Base-by-base conservation (phyloP, 2,329 filamentous ascomycete species). In the Proliferodiscus dingleyae region DNA sequence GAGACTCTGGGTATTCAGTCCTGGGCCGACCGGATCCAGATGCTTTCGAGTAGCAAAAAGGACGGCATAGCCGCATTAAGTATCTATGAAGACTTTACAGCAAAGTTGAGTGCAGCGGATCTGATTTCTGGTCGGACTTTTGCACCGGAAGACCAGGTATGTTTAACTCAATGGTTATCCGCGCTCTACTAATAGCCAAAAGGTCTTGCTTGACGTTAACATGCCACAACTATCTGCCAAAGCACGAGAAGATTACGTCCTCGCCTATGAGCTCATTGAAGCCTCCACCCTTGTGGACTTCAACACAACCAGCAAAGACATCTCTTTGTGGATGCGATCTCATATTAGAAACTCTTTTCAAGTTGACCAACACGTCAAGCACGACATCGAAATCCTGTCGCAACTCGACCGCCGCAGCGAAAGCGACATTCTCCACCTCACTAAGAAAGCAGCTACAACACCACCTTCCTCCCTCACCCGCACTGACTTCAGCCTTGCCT, bases 71-170 rank as follows among this genome's bases (percentile, higher is more conserved):
- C 61, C 9, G 55, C 67, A 11, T 64, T 89, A 1, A 64, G 68
- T 18, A 68, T 69, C 3, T 75, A 81, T 39, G 76, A 78, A 15
- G 61, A 66, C 1, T 78, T 82, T 50, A 68, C 73, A 9, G 77
- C 81, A 7, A 66, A 72, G 1, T 70, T 87, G 65, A 89, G 87
- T 61, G 74, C 75, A 30, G 75, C 80, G 16, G 87, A 93, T 63
- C 47, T 83, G 2, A 78, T 72, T 58, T 60, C 61, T 22, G 47
- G 48, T 22, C 41, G 45, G 3, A 47, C 51, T 18, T 61, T 62
- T 49, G 57, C 53, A 15, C 22, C 43, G 39, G 50, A 57, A 8
- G 51, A 59, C 19, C 43, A 59, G 45, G 60, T 61, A 54, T 46
- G 50, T 29, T 28, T 15, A 34, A 2, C 29, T 7, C 18, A 11